Evolutionary conservation across 2,329 filamentous ascomycete species (phyloP).

Genomic region (Tolypocladium ophioglossoides): DNA sequence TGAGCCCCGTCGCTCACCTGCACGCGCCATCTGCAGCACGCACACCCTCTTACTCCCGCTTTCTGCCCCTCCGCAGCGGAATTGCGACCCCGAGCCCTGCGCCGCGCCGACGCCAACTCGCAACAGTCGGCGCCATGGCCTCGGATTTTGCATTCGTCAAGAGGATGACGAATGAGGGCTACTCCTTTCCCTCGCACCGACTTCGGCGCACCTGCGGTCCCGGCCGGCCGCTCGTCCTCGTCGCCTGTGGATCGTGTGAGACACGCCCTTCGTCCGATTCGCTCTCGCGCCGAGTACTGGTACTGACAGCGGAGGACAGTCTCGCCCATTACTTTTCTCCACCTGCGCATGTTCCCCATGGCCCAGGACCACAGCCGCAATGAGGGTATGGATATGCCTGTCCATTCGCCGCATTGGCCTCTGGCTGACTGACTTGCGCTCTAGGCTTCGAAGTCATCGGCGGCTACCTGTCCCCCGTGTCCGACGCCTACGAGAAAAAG

Average conservation of each 20-base stretch:
- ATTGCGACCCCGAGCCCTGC: too few relatives aligned
- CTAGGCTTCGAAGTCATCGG: constrained; percentile 68
- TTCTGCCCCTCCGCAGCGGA: too few relatives aligned
- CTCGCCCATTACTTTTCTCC: constrained; percentile 65
- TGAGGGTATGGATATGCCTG: constrained; percentile 13
- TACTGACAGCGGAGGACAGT: constrained; percentile 22
- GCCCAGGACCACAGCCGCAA: constrained; percentile 64
- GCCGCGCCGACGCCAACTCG: too few relatives aligned
- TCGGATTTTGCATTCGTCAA: constrained; percentile 22
- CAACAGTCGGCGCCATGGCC: background rate
- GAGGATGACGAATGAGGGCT: constrained; percentile 27
- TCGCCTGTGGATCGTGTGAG: constrained; percentile 51
- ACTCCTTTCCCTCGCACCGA: constrained; percentile 51
- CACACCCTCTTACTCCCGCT: too few relatives aligned
- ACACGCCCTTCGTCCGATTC: constrained; percentile 1
- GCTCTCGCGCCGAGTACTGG: background rate
- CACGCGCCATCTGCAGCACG: background rate
- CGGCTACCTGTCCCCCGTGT: constrained; percentile 40
- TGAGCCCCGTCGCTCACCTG: background rate
- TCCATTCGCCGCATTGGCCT: background rate
- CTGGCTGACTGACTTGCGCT: background rate
- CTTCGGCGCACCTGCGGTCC: constrained; percentile 42
- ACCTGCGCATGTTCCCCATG: constrained; percentile 84
- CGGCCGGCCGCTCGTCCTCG: constrained; percentile 3
- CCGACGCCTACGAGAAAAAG: constrained; percentile 26